Evolutionary conservation across 192 early-diverging fungal species (phyloP).

Genomic region (Dissophora globulifera): DNA sequence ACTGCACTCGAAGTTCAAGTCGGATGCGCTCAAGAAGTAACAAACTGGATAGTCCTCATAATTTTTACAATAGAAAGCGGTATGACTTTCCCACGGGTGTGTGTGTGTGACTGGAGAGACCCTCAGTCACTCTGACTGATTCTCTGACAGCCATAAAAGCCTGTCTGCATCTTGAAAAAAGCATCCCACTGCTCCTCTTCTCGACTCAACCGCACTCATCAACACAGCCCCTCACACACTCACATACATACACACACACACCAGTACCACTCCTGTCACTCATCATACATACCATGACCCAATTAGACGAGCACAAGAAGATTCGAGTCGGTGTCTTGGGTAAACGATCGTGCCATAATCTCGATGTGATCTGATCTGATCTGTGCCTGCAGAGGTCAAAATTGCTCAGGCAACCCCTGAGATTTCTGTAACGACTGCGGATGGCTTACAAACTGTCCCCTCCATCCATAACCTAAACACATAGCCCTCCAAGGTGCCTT

Average conservation of each 20-base stretch:
- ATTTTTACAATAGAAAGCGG: too few species aligned
- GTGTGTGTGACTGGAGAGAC: background rate
- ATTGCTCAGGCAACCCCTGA: too few species aligned
- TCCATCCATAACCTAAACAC: background rate
- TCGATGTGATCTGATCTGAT: background rate
- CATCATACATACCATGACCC: too few species aligned
- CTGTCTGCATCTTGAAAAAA: too few species aligned
- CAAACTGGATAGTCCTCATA: background rate
- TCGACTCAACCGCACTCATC: too few species aligned
- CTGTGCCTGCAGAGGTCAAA: too few species aligned
- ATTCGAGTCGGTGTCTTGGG: slow-evolving; percentile 51
- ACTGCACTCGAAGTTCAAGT: slow-evolving; percentile 59
- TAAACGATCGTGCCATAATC: slow-evolving; percentile 1
- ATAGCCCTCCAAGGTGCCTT: slow-evolving; percentile 97
- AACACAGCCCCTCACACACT: too few species aligned
- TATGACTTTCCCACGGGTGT: slow-evolving; percentile 3
- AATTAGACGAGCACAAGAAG: slow-evolving; percentile 34
- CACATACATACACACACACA: slow-evolving; percentile 1
- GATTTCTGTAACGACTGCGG: background rate
- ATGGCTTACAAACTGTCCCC: background rate
- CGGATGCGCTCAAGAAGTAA: slow-evolving; percentile 36
- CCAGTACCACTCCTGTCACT: too few species aligned
- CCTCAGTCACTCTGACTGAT: background rate
- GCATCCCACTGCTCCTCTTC: background rate
- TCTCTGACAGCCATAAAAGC: background rate